phyloP scores from a whole-genome alignment of 208 protist species.

The Leishmania tropica region DNA sequence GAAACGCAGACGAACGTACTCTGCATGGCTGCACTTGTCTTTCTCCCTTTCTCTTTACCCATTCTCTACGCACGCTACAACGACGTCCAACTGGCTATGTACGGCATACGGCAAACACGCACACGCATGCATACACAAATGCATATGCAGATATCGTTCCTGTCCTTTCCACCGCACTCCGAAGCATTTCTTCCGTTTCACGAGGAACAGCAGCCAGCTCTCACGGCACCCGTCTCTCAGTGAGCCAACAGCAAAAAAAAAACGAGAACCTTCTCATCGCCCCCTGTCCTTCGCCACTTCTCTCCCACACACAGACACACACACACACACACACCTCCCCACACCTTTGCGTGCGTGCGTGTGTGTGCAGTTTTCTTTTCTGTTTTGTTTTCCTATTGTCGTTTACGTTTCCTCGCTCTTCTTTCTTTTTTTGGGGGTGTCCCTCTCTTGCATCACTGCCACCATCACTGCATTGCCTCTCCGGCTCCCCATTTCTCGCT shows the following conservation, averaged over 20 bases:
- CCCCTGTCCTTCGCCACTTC: background rate
- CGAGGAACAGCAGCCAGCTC: too few species aligned
- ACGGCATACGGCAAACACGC: constrained; percentile 3
- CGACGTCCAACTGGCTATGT: background rate
- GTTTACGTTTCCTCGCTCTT: background rate
- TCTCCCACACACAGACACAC: too few species aligned
- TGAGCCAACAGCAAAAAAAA: too few species aligned
- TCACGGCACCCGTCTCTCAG: too few species aligned
- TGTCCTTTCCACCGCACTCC: background rate
- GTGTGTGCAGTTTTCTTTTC: background rate
- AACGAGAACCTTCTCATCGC: background rate
- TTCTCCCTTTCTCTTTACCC: background rate
- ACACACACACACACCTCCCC: too few species aligned
- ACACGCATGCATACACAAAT: background rate
- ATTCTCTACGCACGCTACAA: background rate
- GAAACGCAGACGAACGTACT: background rate
- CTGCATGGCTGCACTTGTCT: background rate
- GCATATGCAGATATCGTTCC: background rate
- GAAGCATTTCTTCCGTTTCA: background rate
- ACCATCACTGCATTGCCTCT: background rate
- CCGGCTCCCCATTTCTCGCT: background rate
- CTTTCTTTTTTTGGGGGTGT: background rate
- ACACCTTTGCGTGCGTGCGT: too few species aligned
- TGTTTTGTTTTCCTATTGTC: background rate
- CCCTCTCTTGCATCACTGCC: background rate